phyloP scores from a whole-genome alignment of 192 early-diverging fungal species.

The Coemansia sp. region DNA sequence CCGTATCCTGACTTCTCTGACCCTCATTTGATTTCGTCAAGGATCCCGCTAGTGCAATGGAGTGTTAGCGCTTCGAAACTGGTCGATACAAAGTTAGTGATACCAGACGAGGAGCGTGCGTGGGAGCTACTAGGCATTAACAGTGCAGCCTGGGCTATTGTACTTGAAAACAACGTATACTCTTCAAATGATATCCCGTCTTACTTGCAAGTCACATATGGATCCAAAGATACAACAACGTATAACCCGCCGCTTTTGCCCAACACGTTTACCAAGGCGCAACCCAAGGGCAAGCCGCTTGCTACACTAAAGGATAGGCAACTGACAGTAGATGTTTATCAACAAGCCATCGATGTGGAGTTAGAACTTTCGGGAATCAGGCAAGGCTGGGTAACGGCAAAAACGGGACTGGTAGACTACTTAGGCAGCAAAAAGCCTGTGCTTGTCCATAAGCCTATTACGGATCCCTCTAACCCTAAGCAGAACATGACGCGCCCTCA shows the following conservation, averaged over 20 bases:
- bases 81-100: background rate
- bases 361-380: slow-evolving; percentile 12
- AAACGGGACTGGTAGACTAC: background rate
- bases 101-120: background rate
- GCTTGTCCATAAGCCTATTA: background rate
- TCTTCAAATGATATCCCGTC: background rate
- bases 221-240: background rate
- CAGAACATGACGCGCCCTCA: background rate
- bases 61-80: background rate
- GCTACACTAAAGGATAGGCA: background rate
- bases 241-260: slow-evolving; percentile 8
- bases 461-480: background rate
- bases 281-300: background rate
- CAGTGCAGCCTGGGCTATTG: no score
- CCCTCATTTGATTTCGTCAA: background rate
- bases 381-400: slow-evolving; percentile 5
- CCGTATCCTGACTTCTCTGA: slow-evolving; percentile 14
- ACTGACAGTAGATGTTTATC: background rate
- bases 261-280: slow-evolving; percentile 2
- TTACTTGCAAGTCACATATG: background rate
- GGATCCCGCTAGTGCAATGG: no score
- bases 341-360: slow-evolving; percentile 6
- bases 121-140: background rate
- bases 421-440: background rate
- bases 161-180: no score